phyloP scores from a whole-genome alignment of 768 basidiomycete species.

The Epithele typhae region DNA sequence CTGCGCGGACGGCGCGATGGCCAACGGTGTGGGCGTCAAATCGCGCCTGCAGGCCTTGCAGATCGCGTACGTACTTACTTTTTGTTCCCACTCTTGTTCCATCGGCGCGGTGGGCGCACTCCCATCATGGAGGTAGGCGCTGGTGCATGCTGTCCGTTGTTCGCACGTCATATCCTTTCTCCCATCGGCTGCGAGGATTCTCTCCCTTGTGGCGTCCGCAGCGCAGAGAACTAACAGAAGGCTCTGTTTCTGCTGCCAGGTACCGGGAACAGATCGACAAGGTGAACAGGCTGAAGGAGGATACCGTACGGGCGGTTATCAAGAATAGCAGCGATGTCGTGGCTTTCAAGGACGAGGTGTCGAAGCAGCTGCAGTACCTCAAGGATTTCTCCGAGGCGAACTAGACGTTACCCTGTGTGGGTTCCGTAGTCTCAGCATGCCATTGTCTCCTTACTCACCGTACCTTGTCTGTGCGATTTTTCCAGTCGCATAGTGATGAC shows the following conservation, averaged over 20 bases:
- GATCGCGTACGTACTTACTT: slow-evolving; percentile 53
- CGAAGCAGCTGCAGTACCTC: slow-evolving; percentile 62
- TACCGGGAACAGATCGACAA: slow-evolving; percentile 79
- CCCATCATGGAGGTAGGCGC: no score
- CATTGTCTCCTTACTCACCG: no score
- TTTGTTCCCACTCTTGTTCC: neutral
- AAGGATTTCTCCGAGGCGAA: slow-evolving; percentile 63
- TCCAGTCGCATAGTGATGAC: no score
- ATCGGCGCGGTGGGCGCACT: neutral
- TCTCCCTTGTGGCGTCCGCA: no score
- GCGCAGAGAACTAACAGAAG: no score
- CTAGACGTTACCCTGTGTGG: slow-evolving; percentile 11
- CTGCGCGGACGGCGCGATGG: slow-evolving; percentile 73
- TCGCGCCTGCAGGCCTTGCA: slow-evolving; percentile 71
- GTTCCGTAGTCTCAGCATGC: no score
- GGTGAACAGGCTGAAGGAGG: slow-evolving; percentile 68
- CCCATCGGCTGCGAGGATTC: no score
- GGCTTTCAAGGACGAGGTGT: slow-evolving; percentile 76
- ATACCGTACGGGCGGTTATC: slow-evolving; percentile 74
- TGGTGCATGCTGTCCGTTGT: no score
- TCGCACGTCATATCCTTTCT: no score
- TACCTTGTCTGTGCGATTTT: no score
- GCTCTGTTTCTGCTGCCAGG: slow-evolving; percentile 37
- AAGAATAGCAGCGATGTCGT: slow-evolving; percentile 84
- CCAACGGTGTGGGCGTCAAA: slow-evolving; percentile 81